A percentile compares a stretch with the other conserved stretches of the same genome.
Evolutionary conservation across 768 basidiomycete species (phyloP).

Genomic region (Hypsizygus marmoreus): DNA sequence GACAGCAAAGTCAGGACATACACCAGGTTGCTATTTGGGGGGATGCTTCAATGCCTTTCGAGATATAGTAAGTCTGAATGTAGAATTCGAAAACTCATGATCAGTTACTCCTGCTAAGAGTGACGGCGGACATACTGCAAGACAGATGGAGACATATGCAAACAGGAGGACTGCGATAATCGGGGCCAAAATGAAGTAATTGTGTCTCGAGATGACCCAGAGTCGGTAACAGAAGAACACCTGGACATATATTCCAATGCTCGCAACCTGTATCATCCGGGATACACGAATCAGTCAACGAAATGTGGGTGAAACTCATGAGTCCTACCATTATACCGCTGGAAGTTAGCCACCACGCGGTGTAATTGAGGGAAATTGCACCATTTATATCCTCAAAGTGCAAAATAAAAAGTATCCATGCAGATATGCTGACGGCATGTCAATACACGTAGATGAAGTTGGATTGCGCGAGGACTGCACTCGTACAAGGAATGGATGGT

Average conservation of each 20-base stretch:
- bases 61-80: constrained; percentile 29
- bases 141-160: constrained; percentile 26
- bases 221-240: constrained; percentile 32
- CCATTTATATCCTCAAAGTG: constrained; percentile 29
- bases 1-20: too few species aligned
- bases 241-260: constrained; percentile 34
- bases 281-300: constrained; percentile 9
- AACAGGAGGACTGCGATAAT: constrained; percentile 25
- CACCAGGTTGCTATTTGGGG: constrained; percentile 28
- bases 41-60: constrained; percentile 13
- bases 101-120: too few species aligned
- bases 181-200: constrained; percentile 22
- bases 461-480: constrained; percentile 12
- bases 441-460: not conserved
- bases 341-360: constrained; percentile 34
- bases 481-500: constrained; percentile 35
- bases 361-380: constrained; percentile 30
- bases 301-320: not conserved
- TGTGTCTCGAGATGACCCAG: constrained; percentile 27
- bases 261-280: too few species aligned
- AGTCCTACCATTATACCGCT: constrained; percentile 29
- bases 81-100: too few species aligned
- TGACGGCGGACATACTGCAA: constrained; percentile 26
- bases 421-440: constrained; percentile 20
- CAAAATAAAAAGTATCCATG: constrained; percentile 31